Percentiles rank a stretch among this genome's conserved stretches.
These are phyloP conservation scores for Hyaloscypha bicolor DNA, from an alignment of 495 filamentous ascomycete genomes.

Conservation along the genomic window DNA sequence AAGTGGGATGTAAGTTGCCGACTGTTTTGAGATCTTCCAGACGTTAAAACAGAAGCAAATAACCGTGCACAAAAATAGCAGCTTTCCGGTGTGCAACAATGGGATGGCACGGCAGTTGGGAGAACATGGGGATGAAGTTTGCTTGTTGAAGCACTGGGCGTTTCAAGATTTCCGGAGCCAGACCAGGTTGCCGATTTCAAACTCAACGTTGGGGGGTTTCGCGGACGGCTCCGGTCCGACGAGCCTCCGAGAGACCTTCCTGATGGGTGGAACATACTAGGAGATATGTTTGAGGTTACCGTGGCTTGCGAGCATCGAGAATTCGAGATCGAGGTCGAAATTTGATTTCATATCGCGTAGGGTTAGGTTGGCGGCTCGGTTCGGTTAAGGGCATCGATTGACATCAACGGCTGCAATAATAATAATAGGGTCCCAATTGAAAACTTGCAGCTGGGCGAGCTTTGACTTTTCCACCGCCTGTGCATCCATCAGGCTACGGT, in stretches of 20 bases:
- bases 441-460: background rate
- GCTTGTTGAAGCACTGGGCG: background rate
- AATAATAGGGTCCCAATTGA: background rate
- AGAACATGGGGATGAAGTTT: background rate
- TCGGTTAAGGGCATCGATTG: background rate
- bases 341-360: background rate
- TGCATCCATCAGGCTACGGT: background rate
- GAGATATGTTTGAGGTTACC: background rate
- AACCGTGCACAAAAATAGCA: background rate
- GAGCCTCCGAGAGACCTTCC: background rate
- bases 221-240: background rate
- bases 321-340: too few species aligned
- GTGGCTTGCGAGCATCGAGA: background rate
- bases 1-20: slow-evolving; percentile 1
- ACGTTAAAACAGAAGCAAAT: background rate
- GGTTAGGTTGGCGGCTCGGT: background rate
- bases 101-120: background rate
- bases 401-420: background rate
- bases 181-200: background rate
- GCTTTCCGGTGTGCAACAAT: background rate
- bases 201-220: background rate
- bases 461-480: background rate
- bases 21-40: background rate
- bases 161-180: slow-evolving; percentile 10
- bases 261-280: background rate